These are phyloP conservation scores for Alternaria triticimaculans DNA, from an alignment of 2,329 filamentous ascomycete species.

Conservation along the genomic window DNA sequence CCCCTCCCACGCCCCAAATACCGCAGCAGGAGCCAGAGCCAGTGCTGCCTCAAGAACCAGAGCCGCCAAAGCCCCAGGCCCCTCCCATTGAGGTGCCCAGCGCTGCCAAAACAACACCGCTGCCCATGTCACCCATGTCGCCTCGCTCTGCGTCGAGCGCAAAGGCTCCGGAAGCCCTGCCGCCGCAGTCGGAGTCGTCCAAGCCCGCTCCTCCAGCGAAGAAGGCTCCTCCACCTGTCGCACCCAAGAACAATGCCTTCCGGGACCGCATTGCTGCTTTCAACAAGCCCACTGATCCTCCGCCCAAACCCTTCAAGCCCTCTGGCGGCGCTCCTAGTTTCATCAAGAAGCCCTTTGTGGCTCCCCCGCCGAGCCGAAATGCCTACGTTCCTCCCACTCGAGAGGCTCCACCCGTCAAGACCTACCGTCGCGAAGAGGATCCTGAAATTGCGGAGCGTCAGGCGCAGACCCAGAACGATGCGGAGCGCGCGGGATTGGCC, in stretches of 20 bases:
- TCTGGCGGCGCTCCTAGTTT: conserved; percentile 68
- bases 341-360: conserved; percentile 96
- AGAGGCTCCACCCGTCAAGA: conserved; percentile 72
- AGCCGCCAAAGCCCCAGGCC: conserved; percentile 48
- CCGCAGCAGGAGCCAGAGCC: conserved; percentile 37
- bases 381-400: conserved; percentile 82
- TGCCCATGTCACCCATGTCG: conserved; percentile 37
- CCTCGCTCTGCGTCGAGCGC: conserved; percentile 33
- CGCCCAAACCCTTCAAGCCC: conserved; percentile 89
- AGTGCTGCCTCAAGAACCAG: conserved; percentile 32
- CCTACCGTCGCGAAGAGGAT: conserved; percentile 89
- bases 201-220: conserved; percentile 50
- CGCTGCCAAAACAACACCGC: conserved; percentile 30
- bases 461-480: conserved; percentile 69
- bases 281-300: conserved; percentile 86
- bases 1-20: conserved; percentile 37
- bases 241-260: conserved; percentile 87
- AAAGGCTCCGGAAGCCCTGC: conserved; percentile 26
- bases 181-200: conserved; percentile 45
- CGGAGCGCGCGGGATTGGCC: conserved; percentile 71
- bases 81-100: conserved; percentile 43
- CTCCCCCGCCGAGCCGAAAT: conserved; percentile 90
- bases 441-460: conserved; percentile 68
- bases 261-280: conserved; percentile 96
- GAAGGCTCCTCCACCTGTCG: conserved; percentile 70